A percentile compares a stretch with the other conserved stretches of the same genome.
phyloP scores from a whole-genome alignment of 1,284 basidiomycete species.

The Cystobasidium pallidum region DNA sequence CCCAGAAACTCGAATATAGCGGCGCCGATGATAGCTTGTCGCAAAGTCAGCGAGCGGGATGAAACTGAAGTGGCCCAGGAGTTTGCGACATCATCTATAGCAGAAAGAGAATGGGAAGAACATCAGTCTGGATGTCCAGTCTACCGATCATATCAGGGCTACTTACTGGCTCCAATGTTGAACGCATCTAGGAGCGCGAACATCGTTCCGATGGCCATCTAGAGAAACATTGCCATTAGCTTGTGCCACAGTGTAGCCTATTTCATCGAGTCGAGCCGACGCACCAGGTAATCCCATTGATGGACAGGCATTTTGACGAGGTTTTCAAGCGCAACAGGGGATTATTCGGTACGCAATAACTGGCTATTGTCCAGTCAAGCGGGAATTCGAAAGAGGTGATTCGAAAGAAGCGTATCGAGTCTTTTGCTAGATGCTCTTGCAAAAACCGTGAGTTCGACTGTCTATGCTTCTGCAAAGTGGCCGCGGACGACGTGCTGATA shows the following conservation, averaged over 20 bases:
- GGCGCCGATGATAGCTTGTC: conserved; percentile 59
- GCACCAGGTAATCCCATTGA: conserved; percentile 28
- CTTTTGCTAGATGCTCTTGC: too few species aligned
- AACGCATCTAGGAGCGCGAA: conserved; percentile 59
- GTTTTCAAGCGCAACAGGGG: neutral
- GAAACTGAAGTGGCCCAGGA: conserved; percentile 61
- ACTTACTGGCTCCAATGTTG: conserved; percentile 60
- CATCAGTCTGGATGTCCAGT: too few species aligned
- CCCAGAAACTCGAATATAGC: conserved; percentile 60
- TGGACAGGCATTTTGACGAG: conserved; percentile 5
- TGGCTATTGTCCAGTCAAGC: too few species aligned
- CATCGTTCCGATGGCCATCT: conserved; percentile 57
- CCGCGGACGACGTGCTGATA: neutral
- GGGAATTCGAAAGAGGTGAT: too few species aligned
- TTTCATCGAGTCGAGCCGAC: neutral
- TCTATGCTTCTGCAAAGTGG: too few species aligned
- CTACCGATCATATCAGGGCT: neutral
- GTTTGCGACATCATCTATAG: conserved; percentile 57
- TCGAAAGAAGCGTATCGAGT: too few species aligned
- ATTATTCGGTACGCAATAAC: neutral
- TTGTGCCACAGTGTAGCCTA: too few species aligned
- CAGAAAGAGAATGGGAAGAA: too few species aligned
- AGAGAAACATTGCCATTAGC: too few species aligned
- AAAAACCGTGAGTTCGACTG: too few species aligned
- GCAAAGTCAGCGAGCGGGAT: conserved; percentile 59